Base-by-base conservation (phyloP, 805 yeast genomes). In the Metschnikowia lunata region DNA sequence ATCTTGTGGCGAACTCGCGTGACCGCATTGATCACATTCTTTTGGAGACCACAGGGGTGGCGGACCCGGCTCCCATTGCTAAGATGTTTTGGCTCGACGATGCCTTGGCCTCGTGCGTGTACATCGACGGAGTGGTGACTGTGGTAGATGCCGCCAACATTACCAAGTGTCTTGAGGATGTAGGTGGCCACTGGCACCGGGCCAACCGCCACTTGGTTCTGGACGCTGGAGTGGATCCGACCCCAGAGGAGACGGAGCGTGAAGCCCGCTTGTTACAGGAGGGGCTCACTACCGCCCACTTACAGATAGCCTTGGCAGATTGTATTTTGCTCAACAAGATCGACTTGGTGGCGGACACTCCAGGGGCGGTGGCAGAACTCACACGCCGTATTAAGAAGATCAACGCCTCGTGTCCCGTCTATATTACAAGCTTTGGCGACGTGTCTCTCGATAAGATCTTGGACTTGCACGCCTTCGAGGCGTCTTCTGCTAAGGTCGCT, bases 51-150 rank as follows among this genome's bases (percentile, higher is more conserved):
- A 88, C 96, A 0, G 99, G 99, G 0, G 75, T 93, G 12, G 99
- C 99, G 0, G 98, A 93, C 59, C 99, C 99, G 0, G 97, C 90
- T 0, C 98, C 98, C 0, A 88, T 93, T 26, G 97, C 97, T 5
- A 79, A 82, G 51, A 91, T 91, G 97, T 93, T 93, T 64, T 93
- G 99, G 99, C 74, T 90, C 28, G 99, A 93, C 61, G 91, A 87
- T 23, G 97, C 90, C 0, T 70, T 93, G 46, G 75, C 83, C 12
- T 82, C 96, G 4, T 83, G 82, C 52, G 88, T 93, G 1, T 86
- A 87, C 60, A 83, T 93, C 29, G 98, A 91, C 63, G 96, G 96
- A 0, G 88, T 91, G 6, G 76, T 93, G 11, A 85, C 97, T 0
- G 97, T 91, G 2, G 69, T 93, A 34, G 98, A 91, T 60, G 61